Evolutionary conservation across 306 rosid genomes (phyloP), one percentile per base, ranked within the genome.

Genomic region (Vicia sativa): DNA sequence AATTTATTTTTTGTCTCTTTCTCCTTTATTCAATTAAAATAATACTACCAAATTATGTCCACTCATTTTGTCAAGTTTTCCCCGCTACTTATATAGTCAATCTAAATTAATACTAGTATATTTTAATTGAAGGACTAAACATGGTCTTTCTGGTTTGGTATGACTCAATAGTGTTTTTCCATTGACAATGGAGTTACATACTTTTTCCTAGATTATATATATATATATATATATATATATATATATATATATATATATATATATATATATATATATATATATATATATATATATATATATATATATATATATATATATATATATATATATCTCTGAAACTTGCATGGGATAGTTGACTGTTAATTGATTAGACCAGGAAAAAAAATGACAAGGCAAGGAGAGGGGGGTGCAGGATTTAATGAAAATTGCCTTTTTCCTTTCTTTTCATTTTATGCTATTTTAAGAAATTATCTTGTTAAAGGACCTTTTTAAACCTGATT

Each of bases 401-500:
- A 26, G 48, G 6, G 34, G 44, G 58, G 10, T 54, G 19, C 66
- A 55, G 34, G 39, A 1, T 7, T n/a, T 38, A 60, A 65, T 68
- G 67, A 69, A 69, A 19, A 53, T 50, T 46, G 63, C 65, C 54
- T 66, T 61, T 60, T 38, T 9, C 37, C 41, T 29, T 68, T 67
- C 38, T 59, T 70, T 61, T 62, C 64, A 31, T 73, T 57, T 68
- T 48, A 62, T 65, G 64, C 49, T 73, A 53, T 54, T 11, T 45
- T 7, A 52, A 39, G 62, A 71, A 35, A 70, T 9, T 70, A 12
- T 65, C 65, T 18, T 39, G 21, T 39, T 13, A 16, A 70, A 66
- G 25, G 54, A 61, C 6, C 71, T 25, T 65, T 78, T 14, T 23
- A 58, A 72, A 31, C 77, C 70, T 75, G 62, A 56, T 54, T 46